Evolutionary conservation across 768 basidiomycete genomes (phyloP).

Genomic region (Chalciporus piperatus): DNA sequence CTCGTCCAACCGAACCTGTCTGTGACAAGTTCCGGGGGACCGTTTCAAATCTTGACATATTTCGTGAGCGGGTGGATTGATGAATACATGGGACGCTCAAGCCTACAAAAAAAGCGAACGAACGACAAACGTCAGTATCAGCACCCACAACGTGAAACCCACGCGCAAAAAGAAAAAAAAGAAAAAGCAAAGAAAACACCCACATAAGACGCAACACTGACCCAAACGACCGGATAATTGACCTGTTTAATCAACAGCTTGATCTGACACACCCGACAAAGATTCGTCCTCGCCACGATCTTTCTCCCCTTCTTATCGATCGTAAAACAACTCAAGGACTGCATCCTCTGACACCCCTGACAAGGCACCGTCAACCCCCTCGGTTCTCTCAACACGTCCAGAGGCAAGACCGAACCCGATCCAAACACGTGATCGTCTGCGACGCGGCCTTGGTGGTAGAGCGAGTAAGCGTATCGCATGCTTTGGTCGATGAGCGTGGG

Average conservation of each 20-base stretch:
- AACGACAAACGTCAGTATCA: constrained; percentile 9
- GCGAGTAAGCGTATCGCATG: constrained; percentile 29
- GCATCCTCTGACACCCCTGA: constrained; percentile 25
- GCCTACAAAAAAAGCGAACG: constrained; percentile 7
- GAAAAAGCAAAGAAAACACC: constrained; percentile 1
- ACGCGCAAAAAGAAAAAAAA: neutral
- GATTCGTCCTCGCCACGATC: constrained; percentile 22
- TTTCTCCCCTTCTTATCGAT: constrained; percentile 8
- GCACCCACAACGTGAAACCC: neutral
- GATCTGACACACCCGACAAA: constrained; percentile 32
- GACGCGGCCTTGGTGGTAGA: constrained; percentile 28
- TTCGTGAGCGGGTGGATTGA: neutral
- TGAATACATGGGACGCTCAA: neutral
- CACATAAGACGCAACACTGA: constrained; percentile 16
- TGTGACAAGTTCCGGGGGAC: no score
- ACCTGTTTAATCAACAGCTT: constrained; percentile 27
- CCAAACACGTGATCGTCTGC: constrained; percentile 24
- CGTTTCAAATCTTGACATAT: neutral
- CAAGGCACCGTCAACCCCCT: constrained; percentile 23
- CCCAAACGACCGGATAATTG: constrained; percentile 20
- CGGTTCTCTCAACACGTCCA: constrained; percentile 28
- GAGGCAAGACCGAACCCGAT: constrained; percentile 20
- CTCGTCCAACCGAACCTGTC: no score
- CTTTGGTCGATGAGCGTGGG: constrained; percentile 20
- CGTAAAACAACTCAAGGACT: constrained; percentile 30